Conservation (phyloP, 768 basidiomycete genomes). For the Rossbeevera mucosa region DNA sequence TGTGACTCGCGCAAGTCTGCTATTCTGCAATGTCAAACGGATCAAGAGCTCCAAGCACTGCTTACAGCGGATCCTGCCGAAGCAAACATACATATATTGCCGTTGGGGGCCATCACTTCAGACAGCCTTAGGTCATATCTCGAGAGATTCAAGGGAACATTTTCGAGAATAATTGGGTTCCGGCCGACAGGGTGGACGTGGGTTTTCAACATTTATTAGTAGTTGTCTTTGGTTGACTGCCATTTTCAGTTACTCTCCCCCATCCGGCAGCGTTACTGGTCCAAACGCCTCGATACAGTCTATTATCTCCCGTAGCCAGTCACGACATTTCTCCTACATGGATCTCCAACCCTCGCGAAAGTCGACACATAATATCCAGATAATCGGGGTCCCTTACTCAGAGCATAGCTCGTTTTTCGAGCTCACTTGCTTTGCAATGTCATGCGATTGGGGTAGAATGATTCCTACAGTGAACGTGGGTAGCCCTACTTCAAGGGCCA, state of each 20-base stretch:
- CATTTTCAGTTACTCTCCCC: slow-evolving; percentile 59
- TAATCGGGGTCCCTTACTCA: slow-evolving; percentile 88
- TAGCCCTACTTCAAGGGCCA: slow-evolving; percentile 63
- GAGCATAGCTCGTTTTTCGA: slow-evolving; percentile 97
- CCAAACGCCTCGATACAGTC: slow-evolving; percentile 58
- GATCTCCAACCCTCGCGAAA: slow-evolving; percentile 67
- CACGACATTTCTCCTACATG: slow-evolving; percentile 62
- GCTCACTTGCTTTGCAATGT: slow-evolving; percentile 91
- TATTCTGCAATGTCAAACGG: slow-evolving; percentile 79
- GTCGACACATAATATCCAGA: slow-evolving; percentile 61
- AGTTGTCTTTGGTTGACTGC: background rate
- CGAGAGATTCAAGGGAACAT: slow-evolving; percentile 66
- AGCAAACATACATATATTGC: slow-evolving; percentile 82
- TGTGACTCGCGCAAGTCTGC: slow-evolving; percentile 82
- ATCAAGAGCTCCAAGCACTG: slow-evolving; percentile 74
- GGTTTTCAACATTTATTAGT: slow-evolving; percentile 26
- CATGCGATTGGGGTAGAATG: slow-evolving; percentile 79
- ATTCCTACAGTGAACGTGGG: slow-evolving; percentile 94
- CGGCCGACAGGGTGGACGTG: slow-evolving; percentile 97
- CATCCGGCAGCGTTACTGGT: slow-evolving; percentile 61
- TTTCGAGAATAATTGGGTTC: slow-evolving; percentile 72
- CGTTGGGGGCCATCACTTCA: slow-evolving; percentile 65
- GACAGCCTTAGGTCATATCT: slow-evolving; percentile 78
- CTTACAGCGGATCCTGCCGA: slow-evolving; percentile 72
- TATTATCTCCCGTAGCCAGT: slow-evolving; percentile 64